A percentile compares a stretch with the other conserved stretches of the same genome.
These are phyloP conservation scores for Sporothrix protearum DNA, from an alignment of 2,329 filamentous ascomycete species.

Conservation along the genomic window DNA sequence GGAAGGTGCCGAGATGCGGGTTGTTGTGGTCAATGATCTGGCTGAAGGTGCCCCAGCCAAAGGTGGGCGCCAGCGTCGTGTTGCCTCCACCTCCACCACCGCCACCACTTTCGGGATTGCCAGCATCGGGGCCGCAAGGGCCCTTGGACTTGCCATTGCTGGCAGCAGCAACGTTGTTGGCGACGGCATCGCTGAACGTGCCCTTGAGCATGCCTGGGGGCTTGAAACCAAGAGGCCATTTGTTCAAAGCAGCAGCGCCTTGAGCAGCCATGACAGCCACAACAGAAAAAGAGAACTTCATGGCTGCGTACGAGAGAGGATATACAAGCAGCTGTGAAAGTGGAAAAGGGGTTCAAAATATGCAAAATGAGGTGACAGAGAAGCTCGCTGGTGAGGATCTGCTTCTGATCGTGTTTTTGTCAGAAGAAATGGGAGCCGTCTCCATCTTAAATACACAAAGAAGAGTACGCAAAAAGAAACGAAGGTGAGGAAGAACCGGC, in stretches of 20 bases:
- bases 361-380: not conserved
- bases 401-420: not conserved
- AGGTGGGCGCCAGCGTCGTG: not conserved
- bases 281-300: constrained; percentile 12
- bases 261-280: not conserved
- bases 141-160: constrained; percentile 7
- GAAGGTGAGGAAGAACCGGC: not conserved
- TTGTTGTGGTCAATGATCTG: constrained; percentile 43
- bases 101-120: not conserved
- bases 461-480: not conserved
- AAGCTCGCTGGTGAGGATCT: not conserved
- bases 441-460: constrained; percentile 4
- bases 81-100: not conserved
- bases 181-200: constrained; percentile 10
- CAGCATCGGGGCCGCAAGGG: not conserved
- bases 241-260: not conserved
- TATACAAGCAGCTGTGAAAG: not conserved
- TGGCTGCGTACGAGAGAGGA: not conserved
- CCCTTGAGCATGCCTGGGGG: constrained; percentile 16
- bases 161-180: constrained; percentile 13
- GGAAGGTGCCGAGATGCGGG: constrained; percentile 42
- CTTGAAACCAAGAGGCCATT: not conserved
- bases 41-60: constrained; percentile 35
- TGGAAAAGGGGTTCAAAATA: not conserved
- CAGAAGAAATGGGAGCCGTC: not conserved